These are phyloP conservation scores for Lophium mytilinum DNA, from an alignment of 495 filamentous ascomycete species.

Conservation along the genomic window DNA sequence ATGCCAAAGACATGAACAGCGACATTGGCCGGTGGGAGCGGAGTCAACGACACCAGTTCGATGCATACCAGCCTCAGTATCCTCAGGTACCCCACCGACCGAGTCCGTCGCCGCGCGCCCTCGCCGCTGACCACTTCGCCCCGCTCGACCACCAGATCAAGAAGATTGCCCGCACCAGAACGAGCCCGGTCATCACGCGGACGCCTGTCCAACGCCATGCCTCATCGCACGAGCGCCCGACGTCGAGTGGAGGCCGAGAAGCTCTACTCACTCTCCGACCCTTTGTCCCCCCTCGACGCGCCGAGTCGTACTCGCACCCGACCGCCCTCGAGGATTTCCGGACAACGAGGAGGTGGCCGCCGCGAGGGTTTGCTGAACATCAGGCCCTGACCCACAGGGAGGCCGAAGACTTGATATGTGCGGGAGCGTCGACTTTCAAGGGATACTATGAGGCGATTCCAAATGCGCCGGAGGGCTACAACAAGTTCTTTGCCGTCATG, in stretches of 20 bases:
- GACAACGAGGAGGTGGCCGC: slow-evolving; percentile 27
- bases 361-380: slow-evolving; percentile 20
- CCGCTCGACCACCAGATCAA: background rate
- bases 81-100: slow-evolving; percentile 5
- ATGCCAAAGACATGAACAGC: slow-evolving; percentile 26
- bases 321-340: slow-evolving; percentile 23
- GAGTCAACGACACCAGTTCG: slow-evolving; percentile 12
- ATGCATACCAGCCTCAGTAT: slow-evolving; percentile 5
- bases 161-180: slow-evolving; percentile 8
- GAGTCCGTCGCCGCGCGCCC: background rate
- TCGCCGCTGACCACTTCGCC: background rate
- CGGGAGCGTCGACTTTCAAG: slow-evolving; percentile 31
- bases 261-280: slow-evolving; percentile 12
- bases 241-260: slow-evolving; percentile 17
- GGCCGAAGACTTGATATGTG: slow-evolving; percentile 29
- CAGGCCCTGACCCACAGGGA: slow-evolving; percentile 19
- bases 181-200: slow-evolving; percentile 21
- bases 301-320: slow-evolving; percentile 22
- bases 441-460: slow-evolving; percentile 30
- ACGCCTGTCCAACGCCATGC: slow-evolving; percentile 18
- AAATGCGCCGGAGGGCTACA: slow-evolving; percentile 23
- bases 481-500: slow-evolving; percentile 30
- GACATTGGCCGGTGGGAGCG: slow-evolving; percentile 22
- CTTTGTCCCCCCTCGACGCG: slow-evolving; percentile 9
- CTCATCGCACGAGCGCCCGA: slow-evolving; percentile 12